These are phyloP conservation scores for Populus hybrid DNA, from an alignment of 441 rosid species.

Conservation along the genomic window DNA sequence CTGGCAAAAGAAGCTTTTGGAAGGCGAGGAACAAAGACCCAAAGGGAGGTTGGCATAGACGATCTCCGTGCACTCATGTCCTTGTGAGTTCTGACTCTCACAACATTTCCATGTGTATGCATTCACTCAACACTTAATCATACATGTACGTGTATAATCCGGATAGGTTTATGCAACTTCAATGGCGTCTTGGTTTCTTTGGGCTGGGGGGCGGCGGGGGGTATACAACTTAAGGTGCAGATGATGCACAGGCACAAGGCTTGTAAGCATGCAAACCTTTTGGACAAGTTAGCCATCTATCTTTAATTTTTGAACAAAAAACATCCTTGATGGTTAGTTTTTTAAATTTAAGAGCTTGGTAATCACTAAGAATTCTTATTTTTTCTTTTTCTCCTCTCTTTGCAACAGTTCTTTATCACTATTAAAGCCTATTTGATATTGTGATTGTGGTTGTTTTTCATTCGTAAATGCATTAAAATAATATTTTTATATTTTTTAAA, in stretches of 20 bases:
- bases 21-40: slow-evolving; percentile 40
- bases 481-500: too few species aligned
- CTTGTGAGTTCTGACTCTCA: slow-evolving; percentile 30
- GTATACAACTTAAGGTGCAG: neutral
- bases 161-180: too few species aligned
- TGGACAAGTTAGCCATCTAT: neutral
- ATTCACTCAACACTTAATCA: neutral
- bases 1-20: slow-evolving; percentile 69
- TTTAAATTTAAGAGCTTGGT: neutral
- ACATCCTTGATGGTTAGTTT: neutral
- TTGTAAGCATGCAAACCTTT: neutral
- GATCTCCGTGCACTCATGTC: slow-evolving; percentile 70
- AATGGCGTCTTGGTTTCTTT: too few species aligned
- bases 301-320: neutral
- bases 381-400: neutral
- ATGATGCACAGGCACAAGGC: neutral
- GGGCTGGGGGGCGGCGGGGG: neutral
- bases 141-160: too few species aligned
- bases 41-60: slow-evolving; percentile 43
- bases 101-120: neutral
- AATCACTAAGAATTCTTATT: neutral
- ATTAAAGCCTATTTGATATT: too few species aligned
- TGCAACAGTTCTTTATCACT: neutral
- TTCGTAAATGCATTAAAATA: too few species aligned
- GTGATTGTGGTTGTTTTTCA: fast-evolving